Percentiles rank a stretch among this genome's conserved stretches.
These are phyloP conservation scores for Lignosus rhinocerotis DNA, from an alignment of 1,284 basidiomycete genomes.

Conservation along the genomic window DNA sequence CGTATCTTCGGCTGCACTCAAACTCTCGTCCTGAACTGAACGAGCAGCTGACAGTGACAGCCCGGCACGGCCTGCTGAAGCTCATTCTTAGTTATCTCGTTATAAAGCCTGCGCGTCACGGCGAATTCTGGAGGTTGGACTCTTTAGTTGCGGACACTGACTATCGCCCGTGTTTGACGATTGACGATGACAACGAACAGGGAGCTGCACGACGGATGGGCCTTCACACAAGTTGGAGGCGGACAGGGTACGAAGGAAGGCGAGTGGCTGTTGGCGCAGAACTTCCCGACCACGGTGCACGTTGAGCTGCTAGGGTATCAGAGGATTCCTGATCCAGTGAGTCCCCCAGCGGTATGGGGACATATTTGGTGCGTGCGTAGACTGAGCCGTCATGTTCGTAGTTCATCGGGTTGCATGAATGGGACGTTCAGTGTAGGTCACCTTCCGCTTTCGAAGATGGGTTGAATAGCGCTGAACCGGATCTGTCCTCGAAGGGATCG, in stretches of 20 bases:
- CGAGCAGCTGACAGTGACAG: slow-evolving; percentile 3
- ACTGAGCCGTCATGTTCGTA: slow-evolving; percentile 31
- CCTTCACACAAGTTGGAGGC: slow-evolving; percentile 67
- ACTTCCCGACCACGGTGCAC: slow-evolving; percentile 82
- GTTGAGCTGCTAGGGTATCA: slow-evolving; percentile 75
- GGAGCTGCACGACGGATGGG: slow-evolving; percentile 51
- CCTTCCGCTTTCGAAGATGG: no score
- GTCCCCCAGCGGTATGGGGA: slow-evolving; percentile 20
- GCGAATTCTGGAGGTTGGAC: not conserved
- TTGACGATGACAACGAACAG: slow-evolving; percentile 19
- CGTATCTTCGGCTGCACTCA: not conserved
- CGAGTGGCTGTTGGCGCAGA: slow-evolving; percentile 64
- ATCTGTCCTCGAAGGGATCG: slow-evolving; percentile 62
- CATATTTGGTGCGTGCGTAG: not conserved
- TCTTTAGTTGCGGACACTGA: not conserved
- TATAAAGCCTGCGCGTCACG: not conserved
- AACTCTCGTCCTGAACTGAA: not conserved
- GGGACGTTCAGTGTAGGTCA: slow-evolving; percentile 80
- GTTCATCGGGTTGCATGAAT: slow-evolving; percentile 79
- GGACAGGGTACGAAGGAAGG: slow-evolving; percentile 56
- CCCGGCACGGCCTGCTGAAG: not conserved
- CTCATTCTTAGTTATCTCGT: not conserved
- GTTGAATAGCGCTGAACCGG: not conserved
- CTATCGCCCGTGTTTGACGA: not conserved
- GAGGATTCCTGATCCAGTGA: slow-evolving; percentile 80